phyloP scores from a whole-genome alignment of 306 rosid species.

The Abrus pulchellus region DNA sequence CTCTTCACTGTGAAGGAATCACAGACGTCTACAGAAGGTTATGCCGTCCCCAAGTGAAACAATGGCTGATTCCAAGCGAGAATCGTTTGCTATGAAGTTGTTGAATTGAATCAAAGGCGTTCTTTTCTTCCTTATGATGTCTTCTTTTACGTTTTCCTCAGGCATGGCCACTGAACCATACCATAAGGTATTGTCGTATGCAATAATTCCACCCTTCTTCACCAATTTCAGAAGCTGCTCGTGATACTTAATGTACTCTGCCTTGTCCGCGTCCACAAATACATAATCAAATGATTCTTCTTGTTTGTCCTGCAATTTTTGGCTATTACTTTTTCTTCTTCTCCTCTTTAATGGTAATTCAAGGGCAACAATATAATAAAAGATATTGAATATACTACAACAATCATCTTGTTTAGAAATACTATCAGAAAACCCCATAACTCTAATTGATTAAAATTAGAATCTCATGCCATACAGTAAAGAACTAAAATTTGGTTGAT shows the following conservation, averaged over 20 bases:
- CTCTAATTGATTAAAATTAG: neutral
- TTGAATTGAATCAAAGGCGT: constrained; percentile 45
- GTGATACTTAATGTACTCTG: constrained; percentile 58
- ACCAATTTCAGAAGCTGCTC: constrained; percentile 60
- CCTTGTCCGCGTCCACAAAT: constrained; percentile 70
- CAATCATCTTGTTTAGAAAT: neutral
- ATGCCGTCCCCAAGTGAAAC: constrained; percentile 64
- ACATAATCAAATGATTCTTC: constrained; percentile 67
- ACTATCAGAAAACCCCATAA: neutral
- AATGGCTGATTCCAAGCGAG: constrained; percentile 55
- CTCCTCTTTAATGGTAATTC: neutral
- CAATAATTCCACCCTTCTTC: constrained; percentile 66
- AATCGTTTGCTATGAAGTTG: constrained; percentile 51
- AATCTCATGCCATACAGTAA: neutral
- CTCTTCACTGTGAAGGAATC: neutral
- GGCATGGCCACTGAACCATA: constrained; percentile 56
- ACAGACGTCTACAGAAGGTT: constrained; percentile 58
- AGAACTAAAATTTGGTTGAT: no score
- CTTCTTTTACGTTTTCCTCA: constrained; percentile 39
- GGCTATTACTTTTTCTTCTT: no score
- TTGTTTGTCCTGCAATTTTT: constrained; percentile 43
- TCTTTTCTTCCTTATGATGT: neutral
- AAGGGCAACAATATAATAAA: neutral
- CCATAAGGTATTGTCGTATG: constrained; percentile 75
- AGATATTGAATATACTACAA: neutral